phyloP scores from a whole-genome alignment of 2,329 filamentous ascomycete genomes.

The Penicillium capsulatum region DNA sequence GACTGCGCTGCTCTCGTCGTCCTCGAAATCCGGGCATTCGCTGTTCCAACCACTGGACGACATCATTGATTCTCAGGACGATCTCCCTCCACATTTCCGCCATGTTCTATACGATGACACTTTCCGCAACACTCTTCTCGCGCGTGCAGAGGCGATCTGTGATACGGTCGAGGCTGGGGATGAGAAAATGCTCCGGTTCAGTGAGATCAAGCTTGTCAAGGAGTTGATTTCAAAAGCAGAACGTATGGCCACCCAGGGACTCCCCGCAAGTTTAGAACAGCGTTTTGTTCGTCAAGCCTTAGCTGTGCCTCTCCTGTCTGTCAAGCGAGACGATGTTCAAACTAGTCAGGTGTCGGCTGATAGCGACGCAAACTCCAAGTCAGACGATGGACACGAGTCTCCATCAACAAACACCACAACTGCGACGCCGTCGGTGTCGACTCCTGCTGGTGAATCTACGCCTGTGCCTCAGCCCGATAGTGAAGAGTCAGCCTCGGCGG shows the following conservation, averaged over 20 bases:
- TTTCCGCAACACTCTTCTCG: constrained; percentile 52
- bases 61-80: constrained; percentile 45
- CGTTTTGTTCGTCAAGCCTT: constrained; percentile 73
- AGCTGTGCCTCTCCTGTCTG: constrained; percentile 68
- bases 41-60: constrained; percentile 50
- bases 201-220: constrained; percentile 62
- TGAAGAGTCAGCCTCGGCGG: constrained; percentile 27
- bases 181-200: constrained; percentile 80
- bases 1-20: constrained; percentile 62
- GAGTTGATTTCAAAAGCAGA: constrained; percentile 68
- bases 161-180: constrained; percentile 79
- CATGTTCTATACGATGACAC: constrained; percentile 38
- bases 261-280: constrained; percentile 80
- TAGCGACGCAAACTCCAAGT: constrained; percentile 23
- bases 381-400: constrained; percentile 28
- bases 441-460: constrained; percentile 39
- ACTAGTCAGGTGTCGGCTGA: constrained; percentile 25
- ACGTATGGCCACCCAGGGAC: constrained; percentile 58
- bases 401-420: constrained; percentile 33
- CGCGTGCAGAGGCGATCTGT: constrained; percentile 66
- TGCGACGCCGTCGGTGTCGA: constrained; percentile 35
- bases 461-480: constrained; percentile 36
- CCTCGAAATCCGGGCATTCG: constrained; percentile 39
- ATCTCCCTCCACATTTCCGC: constrained; percentile 40
- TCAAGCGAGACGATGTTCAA: constrained; percentile 55